Evolutionary conservation across 129 eudicot species (phyloP).

Genomic region (Pseudognaphalium luteoalbum): DNA sequence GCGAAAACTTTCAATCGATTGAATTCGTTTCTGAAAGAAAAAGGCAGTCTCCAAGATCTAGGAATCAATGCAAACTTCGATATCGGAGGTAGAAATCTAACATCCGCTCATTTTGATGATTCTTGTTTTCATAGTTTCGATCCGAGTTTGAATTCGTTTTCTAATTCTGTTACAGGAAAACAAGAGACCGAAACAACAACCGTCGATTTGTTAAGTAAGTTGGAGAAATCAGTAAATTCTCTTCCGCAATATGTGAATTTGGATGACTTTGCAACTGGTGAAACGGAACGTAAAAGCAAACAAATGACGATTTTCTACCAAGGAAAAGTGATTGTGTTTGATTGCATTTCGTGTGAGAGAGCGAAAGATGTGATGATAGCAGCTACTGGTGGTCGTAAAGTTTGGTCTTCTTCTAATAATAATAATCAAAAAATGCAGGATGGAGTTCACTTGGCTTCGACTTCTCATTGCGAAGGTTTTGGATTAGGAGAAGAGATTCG

Average conservation of each 20-base stretch:
- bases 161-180: slow-evolving; percentile 30
- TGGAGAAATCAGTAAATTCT: slow-evolving; percentile 13
- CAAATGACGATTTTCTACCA: slow-evolving; percentile 68
- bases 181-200: slow-evolving; percentile 17
- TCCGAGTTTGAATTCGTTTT: background rate
- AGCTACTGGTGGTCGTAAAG: slow-evolving; percentile 31
- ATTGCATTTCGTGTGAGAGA: slow-evolving; percentile 46
- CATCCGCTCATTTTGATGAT: background rate
- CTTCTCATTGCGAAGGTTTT: slow-evolving; percentile 3
- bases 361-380: slow-evolving; percentile 45
- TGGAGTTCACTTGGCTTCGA: slow-evolving; percentile 28
- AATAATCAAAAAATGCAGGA: slow-evolving; percentile 5
- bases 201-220: slow-evolving; percentile 31
- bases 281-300: slow-evolving; percentile 25
- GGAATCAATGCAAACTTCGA: slow-evolving; percentile 38
- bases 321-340: slow-evolving; percentile 62
- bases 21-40: slow-evolving; percentile 55
- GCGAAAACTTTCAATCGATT: slow-evolving; percentile 47
- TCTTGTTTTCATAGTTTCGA: background rate
- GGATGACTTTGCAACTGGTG: background rate
- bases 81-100: slow-evolving; percentile 18
- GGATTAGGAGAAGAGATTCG: slow-evolving; percentile 14
- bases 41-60: slow-evolving; percentile 43
- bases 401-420: background rate
- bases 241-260: slow-evolving; percentile 30